Evolutionary conservation across 2,329 filamentous ascomycete genomes (phyloP).

Genomic region (Penicillium crustosum): DNA sequence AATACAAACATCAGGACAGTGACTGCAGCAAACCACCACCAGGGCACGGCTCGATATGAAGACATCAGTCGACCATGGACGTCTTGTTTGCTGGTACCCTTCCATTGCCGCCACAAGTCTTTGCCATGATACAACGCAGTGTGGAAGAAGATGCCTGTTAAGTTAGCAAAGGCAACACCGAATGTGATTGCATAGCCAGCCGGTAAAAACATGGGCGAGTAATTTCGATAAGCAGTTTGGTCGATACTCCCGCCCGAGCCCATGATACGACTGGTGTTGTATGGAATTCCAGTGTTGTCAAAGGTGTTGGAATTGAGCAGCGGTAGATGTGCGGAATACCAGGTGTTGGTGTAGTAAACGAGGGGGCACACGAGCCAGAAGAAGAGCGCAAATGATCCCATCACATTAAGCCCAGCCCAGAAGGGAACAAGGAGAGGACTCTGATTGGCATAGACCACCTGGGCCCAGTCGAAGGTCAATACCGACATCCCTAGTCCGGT

Average conservation of each 20-base stretch:
- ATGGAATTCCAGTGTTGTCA: slow-evolving; percentile 62
- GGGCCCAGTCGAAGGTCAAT: slow-evolving; percentile 74
- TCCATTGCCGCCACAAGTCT: slow-evolving; percentile 38
- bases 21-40: slow-evolving; percentile 49
- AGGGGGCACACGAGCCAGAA: slow-evolving; percentile 47
- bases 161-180: slow-evolving; percentile 66
- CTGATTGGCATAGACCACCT: slow-evolving; percentile 66
- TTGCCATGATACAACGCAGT: slow-evolving; percentile 39
- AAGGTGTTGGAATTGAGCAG: slow-evolving; percentile 62
- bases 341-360: slow-evolving; percentile 56
- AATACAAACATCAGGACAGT: slow-evolving; percentile 40
- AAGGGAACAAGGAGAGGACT: slow-evolving; percentile 68
- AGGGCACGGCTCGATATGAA: slow-evolving; percentile 43
- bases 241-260: slow-evolving; percentile 57
- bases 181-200: slow-evolving; percentile 58
- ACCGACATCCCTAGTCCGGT: slow-evolving; percentile 68
- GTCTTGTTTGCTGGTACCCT: slow-evolving; percentile 37
- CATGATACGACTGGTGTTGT: slow-evolving; percentile 63
- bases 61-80: slow-evolving; percentile 48
- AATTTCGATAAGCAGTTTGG: slow-evolving; percentile 59
- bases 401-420: slow-evolving; percentile 45
- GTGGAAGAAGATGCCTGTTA: slow-evolving; percentile 56
- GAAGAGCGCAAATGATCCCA: slow-evolving; percentile 45
- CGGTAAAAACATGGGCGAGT: slow-evolving; percentile 65
- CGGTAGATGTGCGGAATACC: slow-evolving; percentile 60